Base-by-base conservation (phyloP, 2,329 filamentous ascomycete genomes). In the Pseudogymnoascus sp. region DNA sequence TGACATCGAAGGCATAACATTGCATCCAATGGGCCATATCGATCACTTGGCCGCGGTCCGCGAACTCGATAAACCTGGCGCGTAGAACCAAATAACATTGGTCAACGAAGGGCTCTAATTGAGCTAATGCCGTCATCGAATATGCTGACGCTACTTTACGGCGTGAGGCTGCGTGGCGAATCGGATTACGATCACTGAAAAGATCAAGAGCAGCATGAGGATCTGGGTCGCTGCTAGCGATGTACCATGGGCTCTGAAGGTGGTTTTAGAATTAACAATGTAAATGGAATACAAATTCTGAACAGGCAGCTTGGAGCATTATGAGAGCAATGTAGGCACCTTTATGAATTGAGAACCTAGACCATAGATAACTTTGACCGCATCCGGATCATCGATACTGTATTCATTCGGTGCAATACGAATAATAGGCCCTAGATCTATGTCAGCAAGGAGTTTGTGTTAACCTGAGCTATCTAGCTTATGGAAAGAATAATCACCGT, bases 91-190 rank as follows among this genome's bases (percentile, higher is more conserved):
- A n/a, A 38, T 38, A 38, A 38, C 35, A 38, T 38, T 38, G 14
- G 12, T 82, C 76, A 0, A 81, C 78, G 61, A 78, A 80, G 0
- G 72, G 68, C 66, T 82, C 79, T 60, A 80, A 81, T 46, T 74
- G 72, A 1, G 80, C 70, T 6, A 82, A 66, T 6, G 75, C 76
- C 14, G 74, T 78, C 76, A 82, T 78, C 3, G 77, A 77, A 64
- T 81, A 82, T 1, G 78, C 67, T 3, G 70, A 68, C 12, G 78
- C 74, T 61, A 78, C 78, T 14, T 73, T 70, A 53, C 77, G 76
- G n/a, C 78, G 62, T 26, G 65, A 67, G 8, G 70, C 61, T 65
- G 76, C 72, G 62, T 81, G 78, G 28, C 71, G 67, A 28, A 70
- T 70, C 4, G 75, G 69, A 65, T 77, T 67, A 35, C 70, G 69